Base-by-base conservation (phyloP, 164 flowering plant genomes). In the Macadamia integrifolia region DNA sequence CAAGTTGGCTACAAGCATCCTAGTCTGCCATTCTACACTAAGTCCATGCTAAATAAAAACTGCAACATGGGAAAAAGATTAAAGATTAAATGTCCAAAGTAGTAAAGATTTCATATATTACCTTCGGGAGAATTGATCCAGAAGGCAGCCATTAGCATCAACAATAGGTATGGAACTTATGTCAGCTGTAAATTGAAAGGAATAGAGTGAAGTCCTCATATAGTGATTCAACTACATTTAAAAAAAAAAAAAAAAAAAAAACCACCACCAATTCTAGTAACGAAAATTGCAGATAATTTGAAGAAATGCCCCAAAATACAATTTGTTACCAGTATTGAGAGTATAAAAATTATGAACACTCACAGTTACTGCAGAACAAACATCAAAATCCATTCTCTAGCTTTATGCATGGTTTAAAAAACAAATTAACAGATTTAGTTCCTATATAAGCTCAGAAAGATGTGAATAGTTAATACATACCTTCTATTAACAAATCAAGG, bases 101-200 rank as follows among this genome's bases (percentile, higher is more conserved):
- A 46, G 6, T 6, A 64, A 43, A 3, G 31, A 28, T 3, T 9
- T 23, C 32, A 17, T 17, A 13, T 61, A 58, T 65, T 71, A 77
- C 80, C 77, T 77, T 69, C 80, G 62, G 42, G 77, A 61, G 59
- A 71, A 77, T 17, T 68, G 75, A 71, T 77, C 77, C 62, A 77
- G 58, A 49, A 77, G 76, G 50, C 75, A 77, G 42, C 77, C 77
- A 50, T 68, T 74, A 50, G 74, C 77, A 50, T 77, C 73, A 68
- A 74, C 75, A 43, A 77, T 68, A 1, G 80, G 80, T 57, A 74
- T 62, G 23, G 70, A 68, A 62, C 80, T 77, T 43, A 77, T 58
- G 65, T 71, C 67, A 64, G 62, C 80, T 77, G 73, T 12, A 49
- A 70, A 71, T 46, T 46, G 35, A 69, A n/a, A 30, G 60, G 28